Evolutionary conservation across 2,329 filamentous ascomycete species (phyloP), one percentile per base, ranked within the genome.

Genomic region (Fusarium brevicatenulatum): DNA sequence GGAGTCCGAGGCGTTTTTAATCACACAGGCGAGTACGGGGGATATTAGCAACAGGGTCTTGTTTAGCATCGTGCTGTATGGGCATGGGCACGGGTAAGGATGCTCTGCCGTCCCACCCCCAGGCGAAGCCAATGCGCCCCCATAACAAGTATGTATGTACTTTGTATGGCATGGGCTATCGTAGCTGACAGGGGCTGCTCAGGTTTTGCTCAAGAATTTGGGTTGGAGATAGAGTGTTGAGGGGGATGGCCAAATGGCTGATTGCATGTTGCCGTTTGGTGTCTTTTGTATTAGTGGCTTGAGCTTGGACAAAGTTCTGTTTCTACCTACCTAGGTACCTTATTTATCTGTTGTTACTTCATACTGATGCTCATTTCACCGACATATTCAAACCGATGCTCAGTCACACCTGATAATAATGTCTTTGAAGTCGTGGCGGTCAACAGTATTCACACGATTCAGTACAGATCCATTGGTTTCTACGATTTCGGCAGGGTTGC

Each of bases 81-180:
- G 42, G 32, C 42, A 58, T 57, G 54, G 32, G 32, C 7, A 34
- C 15, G 32, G 54, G 40, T 28, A 47, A 49, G 66, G 59, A 42
- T 50, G 50, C 28, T 57, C 70, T 73, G 58, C 63, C 67, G 71
- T 73, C 67, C 71, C 71, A 73, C 67, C 63, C 62, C 71, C 55
- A 58, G 40, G 28, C 40, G 44, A 37, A 32, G 23, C 63, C 28
- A 40, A 63, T 34, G 50, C 47, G 36, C 39, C 62, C 66, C 70
- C 70, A 68, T 65, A 61, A 46, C 63, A 62, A 55, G 47, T 23
- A 42, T 21, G 30, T 19, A 23, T 23, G 16, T 32, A 50, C 30
- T 28, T n/a, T 13, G 30, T 34, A 36, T 59, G 37, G 25, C 55
- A 68, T 49, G 67, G 68, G 40, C 18, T 34, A 21, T n/a, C 44